phyloP scores from a whole-genome alignment of 1,284 basidiomycete genomes.

The Kalmanozyma brasiliensis region DNA sequence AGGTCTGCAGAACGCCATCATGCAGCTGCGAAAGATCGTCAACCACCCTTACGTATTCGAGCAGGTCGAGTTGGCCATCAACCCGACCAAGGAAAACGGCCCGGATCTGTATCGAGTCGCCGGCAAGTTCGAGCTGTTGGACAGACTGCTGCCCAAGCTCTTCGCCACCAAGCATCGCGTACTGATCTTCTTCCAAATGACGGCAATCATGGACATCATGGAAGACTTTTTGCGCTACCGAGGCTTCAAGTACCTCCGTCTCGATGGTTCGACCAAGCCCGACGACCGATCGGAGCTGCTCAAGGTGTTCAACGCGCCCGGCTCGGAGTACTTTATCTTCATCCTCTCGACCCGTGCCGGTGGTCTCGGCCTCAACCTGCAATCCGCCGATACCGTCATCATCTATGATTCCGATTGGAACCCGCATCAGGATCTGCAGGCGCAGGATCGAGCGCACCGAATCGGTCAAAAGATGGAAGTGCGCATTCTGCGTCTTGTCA shows the following conservation, averaged over 20 bases:
- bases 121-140: slow-evolving; percentile 95
- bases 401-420: slow-evolving; percentile 76
- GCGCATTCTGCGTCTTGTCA: slow-evolving; percentile 94
- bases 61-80: slow-evolving; percentile 91
- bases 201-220: slow-evolving; percentile 99
- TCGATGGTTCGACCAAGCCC: slow-evolving; percentile 98
- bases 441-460: slow-evolving; percentile 86
- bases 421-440: slow-evolving; percentile 81
- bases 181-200: slow-evolving; percentile 99
- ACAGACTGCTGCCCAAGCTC: slow-evolving; percentile 92
- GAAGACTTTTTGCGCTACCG: slow-evolving; percentile 95
- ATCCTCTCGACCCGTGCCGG: slow-evolving; percentile 87
- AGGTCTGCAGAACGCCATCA: slow-evolving; percentile 91
- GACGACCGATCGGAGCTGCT: slow-evolving; percentile 94
- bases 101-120: slow-evolving; percentile 83
- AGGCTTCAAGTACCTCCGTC: slow-evolving; percentile 88
- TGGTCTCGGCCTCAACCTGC: slow-evolving; percentile 96
- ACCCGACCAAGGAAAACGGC: slow-evolving; percentile 82
- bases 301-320: slow-evolving; percentile 87
- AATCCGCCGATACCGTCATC: slow-evolving; percentile 98
- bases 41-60: slow-evolving; percentile 85
- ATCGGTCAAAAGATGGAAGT: slow-evolving; percentile 99
- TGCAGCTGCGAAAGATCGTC: slow-evolving; percentile 99
- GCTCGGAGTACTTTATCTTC: slow-evolving; percentile 92
- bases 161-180: slow-evolving; percentile 92